Evolutionary conservation across 805 yeast species (phyloP), one percentile per base, ranked within the genome.

Genomic region (Lipomyces anomalus): DNA sequence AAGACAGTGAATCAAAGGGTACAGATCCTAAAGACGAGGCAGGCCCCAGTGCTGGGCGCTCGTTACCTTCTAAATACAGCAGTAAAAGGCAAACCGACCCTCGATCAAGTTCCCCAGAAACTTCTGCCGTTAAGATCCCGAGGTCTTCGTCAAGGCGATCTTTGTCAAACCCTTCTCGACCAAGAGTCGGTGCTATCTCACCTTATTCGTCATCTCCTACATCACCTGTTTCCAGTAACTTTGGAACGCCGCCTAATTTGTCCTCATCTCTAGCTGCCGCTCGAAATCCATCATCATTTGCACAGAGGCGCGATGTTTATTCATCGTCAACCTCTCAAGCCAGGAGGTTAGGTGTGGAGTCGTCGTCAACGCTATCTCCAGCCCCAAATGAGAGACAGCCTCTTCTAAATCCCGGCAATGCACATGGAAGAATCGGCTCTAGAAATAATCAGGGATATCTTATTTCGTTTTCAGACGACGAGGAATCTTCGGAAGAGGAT

Each of bases 371-470:
- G 11, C 48, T 48, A 13, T 26, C 30, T 13, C 11, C 11, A 9
- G 30, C 30, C 30, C n/a, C n/a, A n/a, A n/a, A n/a, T n/a, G 55
- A 48, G 37, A 46, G 55, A 17, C 54, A 50, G 29, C 54, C 54
- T 5, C 33, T 50, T 9, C 26, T 48, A 9, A n/a, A n/a, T n/a
- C n/a, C n/a, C n/a, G n/a, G n/a, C n/a, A n/a, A n/a, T n/a, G 16
- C 49, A 16, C 22, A 38, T 6, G 37, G 21, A 7, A 11, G 23
- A 7, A 11, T 18, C 23, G 37, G 23, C 23, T 36, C 39, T 16
- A n/a, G n/a, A n/a, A 26, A 9, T 13, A 26, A 26, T 13, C 30
- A 13, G 30, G 11, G 11, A 13, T 26, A 26, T 13, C 13, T 13
- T 9, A 13, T 26, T 13, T 9, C 30, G 30, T 26, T 26, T 13